Evolutionary conservation across 306 rosid species (phyloP).

Genomic region (Argentina anserina): DNA sequence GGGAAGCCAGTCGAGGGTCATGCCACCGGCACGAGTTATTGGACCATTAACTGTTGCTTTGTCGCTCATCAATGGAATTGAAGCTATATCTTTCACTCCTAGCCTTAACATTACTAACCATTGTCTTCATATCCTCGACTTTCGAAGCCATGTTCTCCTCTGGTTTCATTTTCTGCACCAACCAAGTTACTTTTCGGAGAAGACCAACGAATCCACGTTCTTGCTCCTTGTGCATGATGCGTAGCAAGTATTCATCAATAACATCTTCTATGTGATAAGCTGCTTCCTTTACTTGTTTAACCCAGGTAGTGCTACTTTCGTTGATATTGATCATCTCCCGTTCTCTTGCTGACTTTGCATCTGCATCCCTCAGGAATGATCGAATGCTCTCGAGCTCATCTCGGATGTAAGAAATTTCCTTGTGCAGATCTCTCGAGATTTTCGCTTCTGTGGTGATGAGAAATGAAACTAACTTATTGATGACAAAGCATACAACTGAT

Average conservation of each 20-base stretch:
- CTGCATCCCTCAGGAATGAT: conserved; percentile 12
- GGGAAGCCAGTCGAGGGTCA: conserved; percentile 15
- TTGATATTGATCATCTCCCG: neutral
- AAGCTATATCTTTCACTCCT: neutral
- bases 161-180: neutral
- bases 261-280: conserved; percentile 11
- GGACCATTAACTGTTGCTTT: neutral
- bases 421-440: neutral
- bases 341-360: neutral
- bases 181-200: neutral
- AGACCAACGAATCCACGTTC: neutral
- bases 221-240: neutral
- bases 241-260: neutral
- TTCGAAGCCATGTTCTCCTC: neutral
- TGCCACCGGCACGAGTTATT: neutral
- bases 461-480: neutral
- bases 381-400: neutral
- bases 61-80: neutral
- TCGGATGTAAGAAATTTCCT: neutral
- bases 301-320: neutral
- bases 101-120: neutral
- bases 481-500: neutral
- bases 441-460: neutral
- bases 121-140: neutral
- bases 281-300: conserved; percentile 9